Percentiles rank a stretch among this genome's conserved stretches.
These are phyloP conservation scores for Fagus crenata DNA, from an alignment of 306 rosid species.

Conservation along the genomic window DNA sequence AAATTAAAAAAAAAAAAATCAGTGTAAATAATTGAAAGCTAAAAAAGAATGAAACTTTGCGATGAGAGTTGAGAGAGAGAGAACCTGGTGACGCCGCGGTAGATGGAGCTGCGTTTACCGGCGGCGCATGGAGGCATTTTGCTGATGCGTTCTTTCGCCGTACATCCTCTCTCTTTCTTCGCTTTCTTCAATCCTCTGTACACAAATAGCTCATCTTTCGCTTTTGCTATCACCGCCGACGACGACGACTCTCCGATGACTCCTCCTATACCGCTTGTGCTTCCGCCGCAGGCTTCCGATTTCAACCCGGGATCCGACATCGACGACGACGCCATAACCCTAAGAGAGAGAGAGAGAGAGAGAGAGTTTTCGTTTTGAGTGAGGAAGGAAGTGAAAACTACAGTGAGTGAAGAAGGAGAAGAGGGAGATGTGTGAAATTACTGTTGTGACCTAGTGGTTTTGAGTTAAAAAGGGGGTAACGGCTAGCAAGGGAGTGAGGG, in stretches of 20 bases:
- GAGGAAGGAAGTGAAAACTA: constrained; percentile 40
- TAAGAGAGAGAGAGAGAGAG: constrained; percentile 24
- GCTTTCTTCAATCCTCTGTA: constrained; percentile 89
- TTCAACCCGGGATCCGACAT: constrained; percentile 68
- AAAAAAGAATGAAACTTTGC: too few species aligned
- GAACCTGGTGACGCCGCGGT: constrained; percentile 98
- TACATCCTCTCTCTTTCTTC: constrained; percentile 91
- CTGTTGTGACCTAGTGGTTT: constrained; percentile 45
- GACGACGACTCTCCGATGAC: constrained; percentile 24
- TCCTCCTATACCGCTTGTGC: constrained; percentile 21
- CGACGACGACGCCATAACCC: constrained; percentile 85
- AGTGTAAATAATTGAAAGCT: too few species aligned
- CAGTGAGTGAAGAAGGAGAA: constrained; percentile 13
- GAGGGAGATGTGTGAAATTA: constrained; percentile 14
- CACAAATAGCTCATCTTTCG: constrained; percentile 65
- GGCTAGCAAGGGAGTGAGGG: constrained; percentile 72
- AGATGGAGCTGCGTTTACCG: constrained; percentile 94
- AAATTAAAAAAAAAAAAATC: constrained; percentile 8
- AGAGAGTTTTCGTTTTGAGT: constrained; percentile 14
- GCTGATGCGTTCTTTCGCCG: constrained; percentile 97
- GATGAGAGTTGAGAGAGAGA: neutral
- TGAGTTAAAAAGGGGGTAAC: constrained; percentile 42
- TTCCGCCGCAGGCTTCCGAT: constrained; percentile 41
- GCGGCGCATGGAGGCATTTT: constrained; percentile 99
- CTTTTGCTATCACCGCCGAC: constrained; percentile 46